A percentile compares a stretch with the other conserved stretches of the same genome.
Conservation (phyloP, 345 rosid species). For the Eucalyptus curtisii region DNA sequence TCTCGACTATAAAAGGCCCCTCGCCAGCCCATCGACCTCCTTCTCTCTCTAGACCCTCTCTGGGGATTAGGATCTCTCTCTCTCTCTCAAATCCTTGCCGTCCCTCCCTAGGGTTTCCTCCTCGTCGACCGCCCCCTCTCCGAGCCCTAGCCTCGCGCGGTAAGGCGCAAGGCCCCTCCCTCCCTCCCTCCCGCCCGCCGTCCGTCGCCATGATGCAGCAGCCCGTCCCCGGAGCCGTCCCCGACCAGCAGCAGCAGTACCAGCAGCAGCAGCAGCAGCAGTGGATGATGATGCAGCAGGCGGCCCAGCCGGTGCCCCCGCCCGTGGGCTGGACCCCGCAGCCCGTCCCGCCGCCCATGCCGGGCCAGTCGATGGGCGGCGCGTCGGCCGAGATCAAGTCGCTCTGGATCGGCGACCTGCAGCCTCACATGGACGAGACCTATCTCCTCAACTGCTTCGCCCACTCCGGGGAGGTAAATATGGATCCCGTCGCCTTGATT, state of each 20-base stretch:
- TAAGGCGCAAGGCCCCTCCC: neutral
- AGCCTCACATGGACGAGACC: constrained; percentile 89
- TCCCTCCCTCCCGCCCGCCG: neutral
- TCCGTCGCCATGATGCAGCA: constrained; percentile 63
- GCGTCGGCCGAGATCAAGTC: constrained; percentile 16
- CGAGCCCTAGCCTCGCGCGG: neutral
- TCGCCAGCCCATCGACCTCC: neutral
- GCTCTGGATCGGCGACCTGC: constrained; percentile 91
- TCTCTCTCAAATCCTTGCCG: neutral
- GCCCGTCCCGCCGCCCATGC: constrained; percentile 50
- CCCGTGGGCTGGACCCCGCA: constrained; percentile 75
- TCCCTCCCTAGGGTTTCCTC: neutral
- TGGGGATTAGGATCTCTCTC: neutral
- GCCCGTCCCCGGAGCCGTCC: constrained; percentile 39
- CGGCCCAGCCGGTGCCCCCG: constrained; percentile 49
- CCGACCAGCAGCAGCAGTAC: constrained; percentile 8
- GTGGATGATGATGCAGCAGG: constrained; percentile 28
- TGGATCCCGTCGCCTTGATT: neutral
- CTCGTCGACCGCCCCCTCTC: neutral
- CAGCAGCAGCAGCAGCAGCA: constrained; percentile 20
- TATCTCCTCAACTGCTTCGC: constrained; percentile 51
- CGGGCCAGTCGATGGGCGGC: constrained; percentile 1
- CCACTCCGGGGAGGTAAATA: constrained; percentile 52
- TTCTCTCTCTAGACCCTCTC: neutral
- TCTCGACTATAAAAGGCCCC: neutral